Percentiles rank a stretch among this genome's conserved stretches.
These are phyloP conservation scores for Noccaea caerulescens DNA, from an alignment of 345 rosid species.

Conservation along the genomic window DNA sequence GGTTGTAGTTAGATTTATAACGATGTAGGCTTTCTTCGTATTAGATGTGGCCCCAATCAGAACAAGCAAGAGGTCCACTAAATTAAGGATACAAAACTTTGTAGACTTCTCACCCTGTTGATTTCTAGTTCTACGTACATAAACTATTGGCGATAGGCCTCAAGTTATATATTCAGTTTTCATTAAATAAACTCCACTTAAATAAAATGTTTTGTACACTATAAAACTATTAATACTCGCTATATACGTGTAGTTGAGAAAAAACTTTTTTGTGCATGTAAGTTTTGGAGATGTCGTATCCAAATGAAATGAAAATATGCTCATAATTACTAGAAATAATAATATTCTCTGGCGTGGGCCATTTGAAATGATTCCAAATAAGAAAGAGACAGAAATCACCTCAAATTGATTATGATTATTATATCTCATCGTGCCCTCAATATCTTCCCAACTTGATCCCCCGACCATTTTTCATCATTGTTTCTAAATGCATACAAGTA, in stretches of 20 bases:
- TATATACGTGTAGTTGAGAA: neutral
- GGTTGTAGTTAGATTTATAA: too few relatives aligned
- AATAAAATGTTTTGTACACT: neutral
- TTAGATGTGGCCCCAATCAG: neutral
- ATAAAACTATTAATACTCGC: neutral
- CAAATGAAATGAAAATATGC: constrained; percentile 31
- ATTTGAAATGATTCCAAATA: constrained; percentile 56
- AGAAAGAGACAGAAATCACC: constrained; percentile 61
- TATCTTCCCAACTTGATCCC: constrained; percentile 47
- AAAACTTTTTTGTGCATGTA: constrained; percentile 9
- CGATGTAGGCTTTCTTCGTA: too few relatives aligned
- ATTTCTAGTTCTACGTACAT: constrained; percentile 10
- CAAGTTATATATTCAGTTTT: neutral
- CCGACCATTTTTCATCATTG: constrained; percentile 43
- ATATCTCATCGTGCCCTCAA: constrained; percentile 46
- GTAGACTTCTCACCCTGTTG: neutral
- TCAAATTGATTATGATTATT: constrained; percentile 38
- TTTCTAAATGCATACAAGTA: constrained; percentile 35
- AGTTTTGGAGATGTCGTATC: constrained; percentile 33
- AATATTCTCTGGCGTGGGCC: constrained; percentile 79
- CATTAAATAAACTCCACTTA: neutral
- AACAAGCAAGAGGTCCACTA: constrained; percentile 18
- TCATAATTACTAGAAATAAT: constrained; percentile 51
- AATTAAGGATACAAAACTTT: neutral
- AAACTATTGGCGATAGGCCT: neutral